Evolutionary conservation across 176 grass and related monocot genomes (phyloP).

Genomic region (Luzula sylvatica): DNA sequence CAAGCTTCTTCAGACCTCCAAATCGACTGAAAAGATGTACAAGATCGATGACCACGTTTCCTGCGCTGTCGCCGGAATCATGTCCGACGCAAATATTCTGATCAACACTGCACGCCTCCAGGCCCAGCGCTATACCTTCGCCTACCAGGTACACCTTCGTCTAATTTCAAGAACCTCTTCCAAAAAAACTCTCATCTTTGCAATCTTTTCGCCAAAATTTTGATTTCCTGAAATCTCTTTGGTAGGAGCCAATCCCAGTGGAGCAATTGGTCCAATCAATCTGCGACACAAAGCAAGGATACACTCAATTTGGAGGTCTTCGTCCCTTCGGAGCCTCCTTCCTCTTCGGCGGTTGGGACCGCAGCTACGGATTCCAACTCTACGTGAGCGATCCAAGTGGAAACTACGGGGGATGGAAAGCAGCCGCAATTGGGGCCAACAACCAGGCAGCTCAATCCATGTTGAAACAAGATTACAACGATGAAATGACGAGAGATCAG

Average conservation of each 20-base stretch:
- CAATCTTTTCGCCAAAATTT: too few relatives aligned
- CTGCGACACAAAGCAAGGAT: slow-evolving; percentile 93
- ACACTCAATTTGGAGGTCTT: slow-evolving; percentile 89
- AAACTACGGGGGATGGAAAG: slow-evolving; percentile 89
- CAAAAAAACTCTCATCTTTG: too few relatives aligned
- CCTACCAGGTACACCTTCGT: slow-evolving; percentile 39
- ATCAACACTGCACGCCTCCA: slow-evolving; percentile 90
- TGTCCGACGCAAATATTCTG: slow-evolving; percentile 95
- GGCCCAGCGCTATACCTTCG: slow-evolving; percentile 76
- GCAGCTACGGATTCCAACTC: slow-evolving; percentile 80
- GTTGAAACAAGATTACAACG: slow-evolving; percentile 91
- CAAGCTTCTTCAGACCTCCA: slow-evolving; percentile 83
- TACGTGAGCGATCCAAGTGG: slow-evolving; percentile 88
- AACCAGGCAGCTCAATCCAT: slow-evolving; percentile 92
- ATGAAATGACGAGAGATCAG: slow-evolving; percentile 68
- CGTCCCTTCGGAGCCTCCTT: slow-evolving; percentile 93
- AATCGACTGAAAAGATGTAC: slow-evolving; percentile 96
- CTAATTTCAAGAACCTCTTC: neutral
- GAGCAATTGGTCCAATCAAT: slow-evolving; percentile 88
- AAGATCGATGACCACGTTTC: slow-evolving; percentile 92
- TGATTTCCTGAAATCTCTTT: neutral
- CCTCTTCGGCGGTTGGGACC: slow-evolving; percentile 90
- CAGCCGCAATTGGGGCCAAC: slow-evolving; percentile 74
- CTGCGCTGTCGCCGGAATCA: slow-evolving; percentile 83
- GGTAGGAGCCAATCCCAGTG: slow-evolving; percentile 68